Conservation (phyloP, 352 stramenopile genomes). For the Pythium scleroteichum region DNA sequence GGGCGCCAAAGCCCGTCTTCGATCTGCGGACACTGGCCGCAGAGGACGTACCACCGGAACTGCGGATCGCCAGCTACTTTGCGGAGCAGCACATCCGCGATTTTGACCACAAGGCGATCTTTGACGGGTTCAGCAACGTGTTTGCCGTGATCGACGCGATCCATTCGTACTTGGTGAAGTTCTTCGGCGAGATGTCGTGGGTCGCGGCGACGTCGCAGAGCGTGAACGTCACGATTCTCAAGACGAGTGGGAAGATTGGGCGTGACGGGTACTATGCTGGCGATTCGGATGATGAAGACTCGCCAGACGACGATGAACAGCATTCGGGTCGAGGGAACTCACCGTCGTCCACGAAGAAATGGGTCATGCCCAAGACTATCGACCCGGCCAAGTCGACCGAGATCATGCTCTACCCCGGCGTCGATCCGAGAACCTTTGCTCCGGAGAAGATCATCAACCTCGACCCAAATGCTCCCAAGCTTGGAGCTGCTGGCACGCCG, state of each 20-base stretch:
- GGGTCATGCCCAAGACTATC: constrained; percentile 42
- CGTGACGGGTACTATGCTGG: constrained; percentile 30
- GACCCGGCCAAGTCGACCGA: constrained; percentile 48
- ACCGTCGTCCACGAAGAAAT: constrained; percentile 27
- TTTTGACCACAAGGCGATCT: constrained; percentile 59
- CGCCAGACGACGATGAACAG: constrained; percentile 22
- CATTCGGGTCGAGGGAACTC: neutral
- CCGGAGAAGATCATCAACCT: constrained; percentile 68
- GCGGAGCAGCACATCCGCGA: constrained; percentile 33
- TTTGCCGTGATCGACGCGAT: constrained; percentile 65
- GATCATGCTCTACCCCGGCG: constrained; percentile 54
- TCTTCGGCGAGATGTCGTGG: constrained; percentile 36
- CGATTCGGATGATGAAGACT: constrained; percentile 39
- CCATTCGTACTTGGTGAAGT: constrained; percentile 51
- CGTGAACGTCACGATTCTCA: constrained; percentile 35
- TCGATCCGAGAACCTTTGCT: constrained; percentile 47
- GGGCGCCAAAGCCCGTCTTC: constrained; percentile 19
- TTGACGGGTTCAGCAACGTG: constrained; percentile 57
- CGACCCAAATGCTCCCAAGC: constrained; percentile 18
- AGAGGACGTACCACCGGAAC: constrained; percentile 33
- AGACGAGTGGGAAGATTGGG: constrained; percentile 25
- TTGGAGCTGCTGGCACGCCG: neutral
- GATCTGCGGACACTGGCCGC: constrained; percentile 31
- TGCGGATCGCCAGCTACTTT: constrained; percentile 60
- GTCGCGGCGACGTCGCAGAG: constrained; percentile 4